phyloP scores from a whole-genome alignment of 768 basidiomycete genomes.

The Rhodotorula toruloides region DNA sequence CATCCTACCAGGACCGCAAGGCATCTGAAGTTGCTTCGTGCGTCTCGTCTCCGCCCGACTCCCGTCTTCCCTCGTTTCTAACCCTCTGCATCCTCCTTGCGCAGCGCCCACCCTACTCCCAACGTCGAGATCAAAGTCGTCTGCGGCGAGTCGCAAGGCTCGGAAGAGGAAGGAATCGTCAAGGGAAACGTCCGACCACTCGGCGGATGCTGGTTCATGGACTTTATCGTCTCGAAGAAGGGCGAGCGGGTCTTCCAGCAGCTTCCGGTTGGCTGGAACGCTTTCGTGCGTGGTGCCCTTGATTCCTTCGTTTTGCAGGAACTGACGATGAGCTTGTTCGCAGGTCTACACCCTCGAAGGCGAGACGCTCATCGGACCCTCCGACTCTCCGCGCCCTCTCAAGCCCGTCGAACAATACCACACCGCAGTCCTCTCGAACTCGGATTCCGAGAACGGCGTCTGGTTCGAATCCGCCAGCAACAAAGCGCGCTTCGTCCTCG shows the following conservation, averaged over 20 bases:
- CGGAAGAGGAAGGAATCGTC: constrained; percentile 50
- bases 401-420: constrained; percentile 59
- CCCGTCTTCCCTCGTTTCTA: not conserved
- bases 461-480: constrained; percentile 55
- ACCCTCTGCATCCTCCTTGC: not conserved
- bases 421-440: constrained; percentile 73
- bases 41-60: constrained; percentile 5
- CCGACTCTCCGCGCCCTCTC: constrained; percentile 48
- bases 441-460: constrained; percentile 62
- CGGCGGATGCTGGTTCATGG: constrained; percentile 92
- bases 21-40: constrained; percentile 52
- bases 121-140: constrained; percentile 64
- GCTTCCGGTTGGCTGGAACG: constrained; percentile 82
- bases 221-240: constrained; percentile 62
- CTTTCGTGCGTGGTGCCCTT: constrained; percentile 58
- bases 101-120: constrained; percentile 60
- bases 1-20: constrained; percentile 75
- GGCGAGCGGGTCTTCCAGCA: constrained; percentile 68
- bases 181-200: constrained; percentile 77
- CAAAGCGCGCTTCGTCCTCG: constrained; percentile 68
- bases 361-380: constrained; percentile 58
- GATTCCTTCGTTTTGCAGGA: not conserved
- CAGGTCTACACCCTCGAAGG: constrained; percentile 61
- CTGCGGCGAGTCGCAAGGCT: constrained; percentile 79
- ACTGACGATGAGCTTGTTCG: not conserved